Evolutionary conservation across 2,329 filamentous ascomycete genomes (phyloP).

Genomic region (Zymoseptoria crescenta): DNA sequence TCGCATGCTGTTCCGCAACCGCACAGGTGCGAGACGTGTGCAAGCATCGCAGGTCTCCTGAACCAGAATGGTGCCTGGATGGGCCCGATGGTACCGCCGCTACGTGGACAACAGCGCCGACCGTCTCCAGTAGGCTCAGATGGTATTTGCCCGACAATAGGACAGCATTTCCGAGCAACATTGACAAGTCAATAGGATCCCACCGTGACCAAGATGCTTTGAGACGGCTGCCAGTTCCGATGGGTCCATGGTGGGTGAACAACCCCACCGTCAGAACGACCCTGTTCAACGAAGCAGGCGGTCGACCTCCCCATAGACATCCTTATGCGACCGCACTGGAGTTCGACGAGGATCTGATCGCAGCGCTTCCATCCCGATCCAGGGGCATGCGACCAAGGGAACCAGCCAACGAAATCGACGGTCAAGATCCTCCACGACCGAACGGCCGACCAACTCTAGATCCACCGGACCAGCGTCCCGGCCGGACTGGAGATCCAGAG

Average conservation of each 20-base stretch:
- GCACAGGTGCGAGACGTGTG: background rate
- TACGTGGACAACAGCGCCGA: background rate
- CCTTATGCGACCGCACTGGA: background rate
- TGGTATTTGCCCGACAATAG: background rate
- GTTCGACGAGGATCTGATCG: background rate
- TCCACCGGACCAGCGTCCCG: background rate
- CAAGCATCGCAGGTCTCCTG: background rate
- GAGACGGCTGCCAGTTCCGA: background rate
- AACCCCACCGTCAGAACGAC: background rate
- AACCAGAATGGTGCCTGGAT: background rate
- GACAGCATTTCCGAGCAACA: background rate
- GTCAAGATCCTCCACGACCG: background rate
- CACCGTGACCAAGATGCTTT: background rate
- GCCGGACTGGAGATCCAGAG: background rate
- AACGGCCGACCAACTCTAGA: background rate
- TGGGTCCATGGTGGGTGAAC: background rate
- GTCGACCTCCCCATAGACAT: background rate
- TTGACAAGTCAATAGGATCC: background rate
- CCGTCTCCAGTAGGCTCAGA: background rate
- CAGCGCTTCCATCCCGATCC: background rate
- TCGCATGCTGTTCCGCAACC: background rate
- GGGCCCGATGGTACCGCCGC: background rate
- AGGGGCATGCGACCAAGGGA: background rate
- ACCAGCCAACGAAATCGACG: no score
- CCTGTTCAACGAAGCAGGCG: background rate